Percentiles rank a stretch among this genome's conserved stretches.
These are phyloP conservation scores for Biscogniauxia mediterranea DNA, from an alignment of 2,329 filamentous ascomycete genomes.

Conservation along the genomic window DNA sequence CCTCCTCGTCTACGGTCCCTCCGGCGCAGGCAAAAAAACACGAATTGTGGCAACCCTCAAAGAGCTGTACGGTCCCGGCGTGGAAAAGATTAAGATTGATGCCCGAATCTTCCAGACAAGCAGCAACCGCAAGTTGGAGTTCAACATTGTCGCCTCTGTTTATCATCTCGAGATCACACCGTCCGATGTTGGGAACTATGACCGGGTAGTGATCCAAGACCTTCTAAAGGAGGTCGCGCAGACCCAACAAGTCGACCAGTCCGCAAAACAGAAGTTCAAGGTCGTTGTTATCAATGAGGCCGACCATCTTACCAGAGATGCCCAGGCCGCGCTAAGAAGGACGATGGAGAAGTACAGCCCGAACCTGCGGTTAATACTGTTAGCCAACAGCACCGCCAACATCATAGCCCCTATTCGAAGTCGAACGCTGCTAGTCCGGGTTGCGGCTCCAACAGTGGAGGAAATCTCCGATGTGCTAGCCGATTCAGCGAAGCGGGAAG, in stretches of 20 bases:
- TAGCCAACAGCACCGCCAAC: constrained; percentile 95
- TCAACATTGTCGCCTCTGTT: constrained; percentile 95
- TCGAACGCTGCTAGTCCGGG: constrained; percentile 84
- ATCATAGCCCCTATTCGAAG: constrained; percentile 98
- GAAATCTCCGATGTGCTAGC: constrained; percentile 82
- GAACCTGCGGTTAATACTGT: constrained; percentile 84
- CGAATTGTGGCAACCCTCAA: constrained; percentile 93
- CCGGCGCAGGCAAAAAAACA: constrained; percentile 96
- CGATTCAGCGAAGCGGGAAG: constrained; percentile 71
- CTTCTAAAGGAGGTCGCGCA: constrained; percentile 96
- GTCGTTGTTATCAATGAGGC: constrained; percentile 99
- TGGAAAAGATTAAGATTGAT: constrained; percentile 99
- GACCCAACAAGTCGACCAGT: constrained; percentile 95
- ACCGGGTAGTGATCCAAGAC: constrained; percentile 93
- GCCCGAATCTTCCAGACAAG: constrained; percentile 94
- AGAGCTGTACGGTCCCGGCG: constrained; percentile 90
- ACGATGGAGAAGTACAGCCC: constrained; percentile 99
- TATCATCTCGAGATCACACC: constrained; percentile 99
- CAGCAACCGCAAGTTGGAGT: constrained; percentile 95
- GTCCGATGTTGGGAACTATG: constrained; percentile 93
- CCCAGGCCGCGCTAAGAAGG: constrained; percentile 87
- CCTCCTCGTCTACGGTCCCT: constrained; percentile 93
- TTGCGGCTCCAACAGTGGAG: constrained; percentile 80
- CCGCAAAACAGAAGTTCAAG: constrained; percentile 91
- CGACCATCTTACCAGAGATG: constrained; percentile 89